Base-by-base conservation (phyloP, 129 eudicot species). In the Solidago caesia region DNA sequence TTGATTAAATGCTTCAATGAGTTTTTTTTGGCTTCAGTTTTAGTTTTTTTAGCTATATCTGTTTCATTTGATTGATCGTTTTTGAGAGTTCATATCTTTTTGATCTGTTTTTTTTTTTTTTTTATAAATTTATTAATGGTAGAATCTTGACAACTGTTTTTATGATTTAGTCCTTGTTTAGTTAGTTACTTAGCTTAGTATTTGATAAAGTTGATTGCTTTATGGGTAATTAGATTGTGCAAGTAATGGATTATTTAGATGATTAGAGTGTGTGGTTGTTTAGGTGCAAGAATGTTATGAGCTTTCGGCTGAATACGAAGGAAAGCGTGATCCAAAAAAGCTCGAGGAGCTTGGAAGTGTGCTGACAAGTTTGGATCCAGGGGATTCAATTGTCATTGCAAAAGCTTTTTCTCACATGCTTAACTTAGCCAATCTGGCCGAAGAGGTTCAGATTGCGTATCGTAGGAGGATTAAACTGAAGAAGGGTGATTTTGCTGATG, bases 201-300 rank as follows among this genome's bases (percentile, higher is more conserved):
- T 42, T 10, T 10, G 6, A 39, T 11, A 9, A 43, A 64, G 5
- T n/a, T 27, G 2, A 63, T 52, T 57, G 76, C 44, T 82, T 44
- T 14, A 76, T 60, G 52, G 51, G 42, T 77, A 26, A 5, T 57
- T 68, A 46, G 44, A 55, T 70, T 41, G 8, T 16, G 21, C 21
- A 46, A 45, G 16, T 53, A 56, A 56, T 56, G 8, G 33, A 3
- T 26, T 16, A 13, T 7, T 12, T 5, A 42, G 13, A 13, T 63
- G 67, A 48, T 71, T 73, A 26, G 3, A 4, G 63, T 75, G 70
- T 65, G 67, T 29, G 44, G 43, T 64, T 73, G 55, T 77, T 21
- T 65, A 94, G 99, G 99, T 94, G 47, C 99, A 94, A 90, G 99
- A 94, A 70, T 94, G 97, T 71, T 94, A 94, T 75, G 99, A 91